phyloP scores from a whole-genome alignment of 1,139 yeast species.

The Scheffersomyces illinoinensis region DNA sequence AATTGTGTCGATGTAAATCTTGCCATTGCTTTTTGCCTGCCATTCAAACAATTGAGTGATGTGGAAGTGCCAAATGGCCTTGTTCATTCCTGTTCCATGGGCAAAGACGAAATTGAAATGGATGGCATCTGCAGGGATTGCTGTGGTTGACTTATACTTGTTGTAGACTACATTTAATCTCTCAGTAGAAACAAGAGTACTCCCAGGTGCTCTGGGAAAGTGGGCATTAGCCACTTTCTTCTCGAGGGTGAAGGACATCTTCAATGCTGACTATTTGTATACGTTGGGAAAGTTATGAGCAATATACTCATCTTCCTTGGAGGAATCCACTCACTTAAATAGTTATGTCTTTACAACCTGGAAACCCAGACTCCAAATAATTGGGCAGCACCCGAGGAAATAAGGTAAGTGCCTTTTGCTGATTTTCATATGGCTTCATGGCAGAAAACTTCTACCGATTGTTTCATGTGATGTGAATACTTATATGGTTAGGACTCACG shows the following conservation, averaged over 20 bases:
- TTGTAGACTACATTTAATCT: slow-evolving; percentile 35
- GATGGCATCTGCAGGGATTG: slow-evolving; percentile 20
- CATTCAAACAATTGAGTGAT: slow-evolving; percentile 43
- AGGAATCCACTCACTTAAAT: background rate
- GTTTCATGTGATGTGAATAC: background rate
- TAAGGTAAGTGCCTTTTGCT: background rate
- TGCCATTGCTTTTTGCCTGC: slow-evolving; percentile 1
- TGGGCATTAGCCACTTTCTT: slow-evolving; percentile 30
- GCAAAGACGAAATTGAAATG: slow-evolving; percentile 57
- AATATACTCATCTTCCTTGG: background rate
- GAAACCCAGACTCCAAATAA: background rate
- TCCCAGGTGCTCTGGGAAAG: slow-evolving; percentile 33
- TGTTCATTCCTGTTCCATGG: slow-evolving; percentile 74
- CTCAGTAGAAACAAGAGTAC: slow-evolving; percentile 30
- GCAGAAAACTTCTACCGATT: background rate
- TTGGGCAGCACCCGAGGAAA: background rate
- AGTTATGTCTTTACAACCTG: background rate
- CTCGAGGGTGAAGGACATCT: slow-evolving; percentile 19
- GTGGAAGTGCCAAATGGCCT: slow-evolving; percentile 62
- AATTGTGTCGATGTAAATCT: slow-evolving; percentile 5
- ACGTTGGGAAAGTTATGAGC: background rate
- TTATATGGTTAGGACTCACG: background rate
- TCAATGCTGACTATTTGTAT: background rate
- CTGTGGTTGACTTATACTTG: slow-evolving; percentile 29
- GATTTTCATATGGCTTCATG: background rate